Conservation (phyloP, 1,284 basidiomycete genomes). For the Porodaedalea pini region DNA sequence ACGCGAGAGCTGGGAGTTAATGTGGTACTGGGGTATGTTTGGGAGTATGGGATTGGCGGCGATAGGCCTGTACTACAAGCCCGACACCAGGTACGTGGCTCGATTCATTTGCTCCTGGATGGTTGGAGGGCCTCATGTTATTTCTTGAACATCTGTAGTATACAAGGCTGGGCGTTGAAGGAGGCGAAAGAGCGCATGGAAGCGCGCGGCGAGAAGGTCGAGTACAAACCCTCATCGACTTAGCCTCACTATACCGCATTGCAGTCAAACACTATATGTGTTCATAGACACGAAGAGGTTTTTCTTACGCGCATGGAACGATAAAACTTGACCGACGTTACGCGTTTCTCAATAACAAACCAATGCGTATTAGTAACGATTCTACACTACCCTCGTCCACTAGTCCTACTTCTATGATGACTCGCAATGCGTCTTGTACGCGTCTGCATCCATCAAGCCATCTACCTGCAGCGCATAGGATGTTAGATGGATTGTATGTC, state of each 20-base stretch:
- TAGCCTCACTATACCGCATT: background rate
- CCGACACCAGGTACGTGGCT: constrained; percentile 81
- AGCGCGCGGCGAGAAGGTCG: constrained; percentile 79
- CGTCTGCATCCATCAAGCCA: constrained; percentile 68
- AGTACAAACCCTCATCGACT: constrained; percentile 56
- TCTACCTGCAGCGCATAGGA: constrained; percentile 52
- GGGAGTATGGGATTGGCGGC: constrained; percentile 79
- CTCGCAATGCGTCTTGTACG: constrained; percentile 77
- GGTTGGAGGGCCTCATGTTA: background rate
- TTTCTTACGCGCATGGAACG: background rate
- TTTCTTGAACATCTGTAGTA: constrained; percentile 42
- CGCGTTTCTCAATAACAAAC: background rate
- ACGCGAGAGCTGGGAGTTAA: constrained; percentile 84
- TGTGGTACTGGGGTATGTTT: constrained; percentile 90
- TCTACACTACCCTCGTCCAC: background rate
- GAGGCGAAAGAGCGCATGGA: constrained; percentile 89
- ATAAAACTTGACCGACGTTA: too few relatives aligned
- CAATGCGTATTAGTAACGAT: background rate
- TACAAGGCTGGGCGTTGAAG: constrained; percentile 85
- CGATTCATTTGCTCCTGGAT: background rate
- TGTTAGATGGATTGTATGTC: background rate
- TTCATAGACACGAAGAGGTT: background rate
- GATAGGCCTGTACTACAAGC: constrained; percentile 88
- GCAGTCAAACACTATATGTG: background rate
- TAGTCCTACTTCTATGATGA: constrained; percentile 25